A percentile compares a stretch with the other conserved stretches of the same genome.
These are phyloP conservation scores for Rosa hybrid DNA, from an alignment of 331 rosid genomes.

Conservation along the genomic window DNA sequence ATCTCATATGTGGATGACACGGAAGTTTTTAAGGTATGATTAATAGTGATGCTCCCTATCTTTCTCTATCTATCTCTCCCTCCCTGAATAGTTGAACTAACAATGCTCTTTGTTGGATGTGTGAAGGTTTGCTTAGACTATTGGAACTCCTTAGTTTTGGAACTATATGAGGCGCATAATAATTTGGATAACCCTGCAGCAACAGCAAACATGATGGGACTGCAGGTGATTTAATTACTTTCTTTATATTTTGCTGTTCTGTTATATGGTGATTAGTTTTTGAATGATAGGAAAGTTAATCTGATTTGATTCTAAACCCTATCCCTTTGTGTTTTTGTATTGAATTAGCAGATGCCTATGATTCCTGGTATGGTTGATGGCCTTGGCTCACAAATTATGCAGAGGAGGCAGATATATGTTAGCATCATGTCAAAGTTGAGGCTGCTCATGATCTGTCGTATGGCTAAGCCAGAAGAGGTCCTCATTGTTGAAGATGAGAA, in stretches of 20 bases:
- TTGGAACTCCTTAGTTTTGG: conserved; percentile 91
- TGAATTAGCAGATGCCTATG: conserved; percentile 57
- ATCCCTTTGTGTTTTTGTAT: background rate
- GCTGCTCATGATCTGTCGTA: conserved; percentile 95
- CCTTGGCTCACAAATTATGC: conserved; percentile 68
- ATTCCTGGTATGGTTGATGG: conserved; percentile 88
- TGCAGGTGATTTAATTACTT: conserved; percentile 57
- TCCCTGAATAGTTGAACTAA: background rate
- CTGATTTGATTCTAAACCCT: background rate
- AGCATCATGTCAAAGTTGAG: conserved; percentile 93
- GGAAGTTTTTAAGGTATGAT: conserved; percentile 86
- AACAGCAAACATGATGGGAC: conserved; percentile 84
- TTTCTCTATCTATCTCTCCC: background rate
- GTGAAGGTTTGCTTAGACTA: conserved; percentile 94
- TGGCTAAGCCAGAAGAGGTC: conserved; percentile 99
- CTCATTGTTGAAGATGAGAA: conserved; percentile 98
- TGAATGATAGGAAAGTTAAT: background rate
- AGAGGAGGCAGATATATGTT: conserved; percentile 86
- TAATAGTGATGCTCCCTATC: background rate
- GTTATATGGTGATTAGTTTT: background rate
- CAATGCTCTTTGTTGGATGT: background rate
- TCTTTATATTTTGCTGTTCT: background rate
- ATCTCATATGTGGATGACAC: conserved; percentile 98
- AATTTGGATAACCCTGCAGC: conserved; percentile 85
- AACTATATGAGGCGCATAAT: conserved; percentile 85